Percentiles rank a stretch among this genome's conserved stretches.
These are phyloP conservation scores for Staphylotrichum longicolle DNA, from an alignment of 495 filamentous ascomycete genomes.

Conservation along the genomic window DNA sequence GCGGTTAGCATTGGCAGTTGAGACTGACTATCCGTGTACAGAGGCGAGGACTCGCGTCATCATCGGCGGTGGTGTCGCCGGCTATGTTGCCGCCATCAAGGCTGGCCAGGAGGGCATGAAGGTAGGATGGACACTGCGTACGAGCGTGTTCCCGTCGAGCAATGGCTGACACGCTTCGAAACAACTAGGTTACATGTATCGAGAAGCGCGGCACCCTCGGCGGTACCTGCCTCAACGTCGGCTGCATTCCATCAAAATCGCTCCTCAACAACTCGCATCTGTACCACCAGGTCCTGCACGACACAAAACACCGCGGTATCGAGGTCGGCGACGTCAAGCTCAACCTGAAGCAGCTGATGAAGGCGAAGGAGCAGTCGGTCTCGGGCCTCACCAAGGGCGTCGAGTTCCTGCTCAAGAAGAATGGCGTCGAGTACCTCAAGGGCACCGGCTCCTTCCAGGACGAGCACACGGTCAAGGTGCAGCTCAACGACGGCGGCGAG, in stretches of 20 bases:
- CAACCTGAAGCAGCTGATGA: constrained; percentile 93
- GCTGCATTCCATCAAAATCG: constrained; percentile 98
- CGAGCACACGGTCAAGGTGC: constrained; percentile 88
- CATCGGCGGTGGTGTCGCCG: constrained; percentile 95
- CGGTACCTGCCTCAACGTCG: constrained; percentile 97
- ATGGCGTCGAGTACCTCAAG: constrained; percentile 94
- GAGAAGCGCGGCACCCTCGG: constrained; percentile 96
- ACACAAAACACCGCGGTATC: constrained; percentile 95
- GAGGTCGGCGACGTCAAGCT: constrained; percentile 91
- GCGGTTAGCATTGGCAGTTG: neutral
- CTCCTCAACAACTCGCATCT: constrained; percentile 99
- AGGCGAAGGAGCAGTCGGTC: constrained; percentile 93
- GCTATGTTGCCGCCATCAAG: constrained; percentile 99
- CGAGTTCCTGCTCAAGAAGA: constrained; percentile 98
- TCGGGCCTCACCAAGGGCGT: constrained; percentile 90
- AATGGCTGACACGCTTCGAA: constrained; percentile 17
- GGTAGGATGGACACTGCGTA: constrained; percentile 47
- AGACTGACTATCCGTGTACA: constrained; percentile 41
- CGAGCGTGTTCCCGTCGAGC: neutral
- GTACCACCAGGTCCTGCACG: constrained; percentile 96
- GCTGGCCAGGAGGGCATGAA: constrained; percentile 97
- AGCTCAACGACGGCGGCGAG: constrained; percentile 87
- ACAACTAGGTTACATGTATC: constrained; percentile 84
- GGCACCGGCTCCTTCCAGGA: constrained; percentile 83
- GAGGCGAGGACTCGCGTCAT: constrained; percentile 90